Conservation (phyloP, 176 grass and related monocot genomes). For the sorghum (Sorghum bicolor) region DNA sequence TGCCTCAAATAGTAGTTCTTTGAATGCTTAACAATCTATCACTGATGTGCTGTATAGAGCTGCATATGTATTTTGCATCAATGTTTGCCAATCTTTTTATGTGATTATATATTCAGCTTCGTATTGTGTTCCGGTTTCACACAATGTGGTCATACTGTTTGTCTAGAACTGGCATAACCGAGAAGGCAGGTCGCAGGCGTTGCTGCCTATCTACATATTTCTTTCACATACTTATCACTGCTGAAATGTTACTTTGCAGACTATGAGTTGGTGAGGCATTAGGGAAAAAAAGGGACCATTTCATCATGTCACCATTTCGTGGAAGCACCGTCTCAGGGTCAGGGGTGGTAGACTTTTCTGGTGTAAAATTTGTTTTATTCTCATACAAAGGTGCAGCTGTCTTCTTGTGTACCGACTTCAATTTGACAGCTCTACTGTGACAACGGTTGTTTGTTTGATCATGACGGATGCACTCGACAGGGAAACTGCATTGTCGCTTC, state of each 20-base stretch:
- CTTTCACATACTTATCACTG: not conserved
- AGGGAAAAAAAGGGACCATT: not conserved
- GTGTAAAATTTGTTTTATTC: not conserved
- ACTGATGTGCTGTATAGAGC: not conserved
- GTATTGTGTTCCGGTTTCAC: not conserved
- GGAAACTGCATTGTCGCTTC: not conserved
- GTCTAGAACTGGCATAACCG: not conserved
- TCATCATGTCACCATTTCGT: not conserved
- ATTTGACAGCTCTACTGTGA: not conserved
- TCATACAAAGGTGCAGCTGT: not conserved
- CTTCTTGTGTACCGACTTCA: not conserved
- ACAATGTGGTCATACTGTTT: not conserved
- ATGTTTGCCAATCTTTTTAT: not conserved
- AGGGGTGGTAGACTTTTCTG: conserved; percentile 7
- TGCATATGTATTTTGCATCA: not conserved
- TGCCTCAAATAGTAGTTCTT: not conserved
- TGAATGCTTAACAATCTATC: not conserved
- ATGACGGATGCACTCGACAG: not conserved
- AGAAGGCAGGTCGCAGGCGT: not conserved
- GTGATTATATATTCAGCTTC: not conserved
- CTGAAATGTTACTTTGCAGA: conserved; percentile 1
- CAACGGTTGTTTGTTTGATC: not conserved
- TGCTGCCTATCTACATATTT: not conserved
- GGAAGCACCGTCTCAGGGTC: not conserved
- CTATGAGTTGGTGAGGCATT: not conserved